Evolutionary conservation across 208 protist genomes (phyloP), one percentile per base, ranked within the genome.

Genomic region (Trypanosoma caninum): DNA sequence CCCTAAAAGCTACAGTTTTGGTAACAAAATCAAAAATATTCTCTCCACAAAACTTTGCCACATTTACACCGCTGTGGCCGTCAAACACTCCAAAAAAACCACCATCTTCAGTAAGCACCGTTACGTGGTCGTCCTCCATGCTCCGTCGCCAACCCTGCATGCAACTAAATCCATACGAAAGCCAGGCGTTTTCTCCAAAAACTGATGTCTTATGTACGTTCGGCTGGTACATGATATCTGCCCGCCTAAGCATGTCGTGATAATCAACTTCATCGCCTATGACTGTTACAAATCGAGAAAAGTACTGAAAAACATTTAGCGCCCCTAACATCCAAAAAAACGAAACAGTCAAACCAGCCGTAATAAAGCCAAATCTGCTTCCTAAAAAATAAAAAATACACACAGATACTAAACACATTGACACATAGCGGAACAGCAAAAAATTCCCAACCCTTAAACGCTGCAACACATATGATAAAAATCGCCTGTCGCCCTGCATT

Each of bases 111-210:
- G 84, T 65, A 13, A 92, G 69, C 16, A 84, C 44, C 16, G 78
- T 73, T 31, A 89, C 92, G 66, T 97, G 93, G 30, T 82, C 83
- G 63, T 97, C 93, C 69, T 97, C 89, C 93, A 97, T 97, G 16
- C 69, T 72, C 13, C 89, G 74, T 23, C 93, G 84, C 87, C 87
- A 97, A 6, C 93, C 93, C 59, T 97, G 89, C 89, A 95, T 95
- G 58, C 72, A 82, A 56, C 84, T 92, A 50, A 61, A 83, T 1
- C 82, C 93, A 46, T 78, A 93, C 3, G 51, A 59, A 11, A 93
- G 51, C 50, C 59, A 76, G 0, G 69, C 76, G 59, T 96, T 97
- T 48, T 89, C 79, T 10, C 73, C 78, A 8, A 20, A 58, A 1
- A 76, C 62, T 0, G 87, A 91, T 2, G 76, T 33, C 61, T 97